Evolutionary conservation across 805 yeast genomes (phyloP).

Genomic region (Cyberlindnera americana): DNA sequence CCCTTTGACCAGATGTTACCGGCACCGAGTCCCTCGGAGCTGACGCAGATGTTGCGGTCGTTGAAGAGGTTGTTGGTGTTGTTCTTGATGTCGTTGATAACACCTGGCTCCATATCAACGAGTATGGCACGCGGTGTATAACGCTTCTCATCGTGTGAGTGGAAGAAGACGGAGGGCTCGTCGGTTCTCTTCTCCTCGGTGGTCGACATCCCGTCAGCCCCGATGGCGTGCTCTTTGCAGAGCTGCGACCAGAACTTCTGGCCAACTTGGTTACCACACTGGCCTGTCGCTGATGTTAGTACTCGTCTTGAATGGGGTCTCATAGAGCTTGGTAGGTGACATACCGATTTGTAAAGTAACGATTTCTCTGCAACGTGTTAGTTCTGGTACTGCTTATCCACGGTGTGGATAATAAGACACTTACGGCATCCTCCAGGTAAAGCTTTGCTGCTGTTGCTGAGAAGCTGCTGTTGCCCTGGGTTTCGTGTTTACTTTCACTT

Average conservation of each 20-base stretch:
- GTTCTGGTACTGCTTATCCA: background rate
- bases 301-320: background rate
- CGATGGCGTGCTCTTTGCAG: conserved; percentile 82
- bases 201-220: conserved; percentile 32
- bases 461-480: too few relatives aligned
- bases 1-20: conserved; percentile 97
- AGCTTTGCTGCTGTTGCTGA: too few relatives aligned
- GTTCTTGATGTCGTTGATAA: conserved; percentile 59
- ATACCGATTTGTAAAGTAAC: conserved; percentile 18
- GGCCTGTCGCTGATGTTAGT: conserved; percentile 44
- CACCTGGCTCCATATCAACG: conserved; percentile 89
- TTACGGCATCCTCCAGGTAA: too few relatives aligned
- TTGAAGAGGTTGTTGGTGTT: conserved; percentile 64
- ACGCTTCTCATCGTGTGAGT: conserved; percentile 65
- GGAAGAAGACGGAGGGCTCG: conserved; percentile 80
- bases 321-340: background rate
- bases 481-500: too few relatives aligned
- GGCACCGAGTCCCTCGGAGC: conserved; percentile 87
- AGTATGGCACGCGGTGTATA: conserved; percentile 87
- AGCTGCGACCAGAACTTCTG: conserved; percentile 89
- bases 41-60: conserved; percentile 74
- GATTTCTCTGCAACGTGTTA: conserved; percentile 12
- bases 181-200: conserved; percentile 45
- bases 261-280: conserved; percentile 97
- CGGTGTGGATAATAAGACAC: too few relatives aligned